These are phyloP conservation scores for Didymella pomorum DNA, from an alignment of 2,329 filamentous ascomycete species.

Conservation along the genomic window DNA sequence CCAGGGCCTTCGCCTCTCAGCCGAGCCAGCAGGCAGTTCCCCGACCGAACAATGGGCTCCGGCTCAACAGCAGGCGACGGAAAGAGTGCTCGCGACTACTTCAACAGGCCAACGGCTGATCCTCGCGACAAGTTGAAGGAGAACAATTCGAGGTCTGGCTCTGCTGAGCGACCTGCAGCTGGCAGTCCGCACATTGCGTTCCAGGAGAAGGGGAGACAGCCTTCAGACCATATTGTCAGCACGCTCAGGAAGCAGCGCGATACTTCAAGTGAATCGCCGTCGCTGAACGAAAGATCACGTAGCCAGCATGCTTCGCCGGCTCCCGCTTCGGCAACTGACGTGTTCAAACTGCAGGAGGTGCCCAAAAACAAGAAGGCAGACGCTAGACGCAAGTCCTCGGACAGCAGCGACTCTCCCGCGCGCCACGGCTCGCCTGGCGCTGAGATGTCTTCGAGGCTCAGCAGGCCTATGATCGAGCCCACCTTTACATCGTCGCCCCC, in stretches of 20 bases:
- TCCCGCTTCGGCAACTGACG: constrained; percentile 47
- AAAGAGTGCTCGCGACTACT: constrained; percentile 54
- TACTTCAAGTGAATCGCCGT: constrained; percentile 37
- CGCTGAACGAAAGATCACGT: constrained; percentile 59
- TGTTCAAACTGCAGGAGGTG: constrained; percentile 81
- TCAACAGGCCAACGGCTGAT: constrained; percentile 49
- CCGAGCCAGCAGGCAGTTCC: constrained; percentile 43
- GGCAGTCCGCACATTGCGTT: constrained; percentile 89
- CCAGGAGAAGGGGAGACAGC: constrained; percentile 79
- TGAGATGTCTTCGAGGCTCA: constrained; percentile 48
- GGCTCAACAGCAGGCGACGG: constrained; percentile 33
- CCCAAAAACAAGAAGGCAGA: constrained; percentile 69
- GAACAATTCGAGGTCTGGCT: constrained; percentile 55
- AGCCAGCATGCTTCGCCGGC: constrained; percentile 50
- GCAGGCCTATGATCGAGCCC: constrained; percentile 45
- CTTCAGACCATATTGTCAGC: constrained; percentile 68
- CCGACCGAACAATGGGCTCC: constrained; percentile 34
- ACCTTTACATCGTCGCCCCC: constrained; percentile 51
- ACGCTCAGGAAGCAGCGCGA: constrained; percentile 59
- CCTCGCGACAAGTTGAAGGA: constrained; percentile 54
- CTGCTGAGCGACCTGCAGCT: constrained; percentile 53
- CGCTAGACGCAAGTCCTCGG: constrained; percentile 55
- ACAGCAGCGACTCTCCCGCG: constrained; percentile 50
- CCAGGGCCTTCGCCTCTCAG: constrained; percentile 51
- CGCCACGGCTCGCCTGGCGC: constrained; percentile 53